Evolutionary conservation across 805 yeast genomes (phyloP), one percentile per base, ranked within the genome.

Genomic region (Kuraishia capsulata): DNA sequence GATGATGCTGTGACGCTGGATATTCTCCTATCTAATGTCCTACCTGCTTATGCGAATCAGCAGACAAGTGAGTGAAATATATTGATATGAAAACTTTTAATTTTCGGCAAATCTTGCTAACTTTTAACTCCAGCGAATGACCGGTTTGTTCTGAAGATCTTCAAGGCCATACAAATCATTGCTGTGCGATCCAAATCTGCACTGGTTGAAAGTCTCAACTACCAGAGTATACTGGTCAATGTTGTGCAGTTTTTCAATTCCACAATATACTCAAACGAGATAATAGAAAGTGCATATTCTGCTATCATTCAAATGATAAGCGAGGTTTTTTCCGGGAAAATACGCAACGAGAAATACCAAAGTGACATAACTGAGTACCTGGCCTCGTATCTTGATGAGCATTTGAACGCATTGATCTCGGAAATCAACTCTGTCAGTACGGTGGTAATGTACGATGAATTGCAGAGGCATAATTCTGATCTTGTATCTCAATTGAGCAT

Each of bases 1-100:
- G 56, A 51, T 25, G 59, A 56, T 35, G 42, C 53, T 13, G 47
- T 50, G 30, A 57, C 64, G 11, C 42, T 57, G 11, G 49, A 51
- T 35, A 54, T 61, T 4, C 42, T 59, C 13, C 33, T 58, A 5
- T 42, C 42, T 17, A 51, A 49, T 13, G 62, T 59, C 4, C 38
- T 59, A 25, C 53, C 59, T 0, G 51, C 51, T 1, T 56, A 52
- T 30, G 30, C 49, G 1, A 39, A 45, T 9, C 42, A 43, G 23
- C n/a, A 18, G 14, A 20, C 8, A 13, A 11, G 20, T 25, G 3
- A 38, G 45, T 10, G 34, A 39, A n/a, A n/a, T n/a, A n/a, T n/a
- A n/a, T n/a, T n/a, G n/a, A n/a, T 23, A 24, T 11, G 26, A 9
- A 24, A 5, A 31, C 34, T 31, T 19, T 16, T 14, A 5, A 3